A percentile compares a stretch with the other conserved stretches of the same genome.
phyloP scores from a whole-genome alignment of 2,329 filamentous ascomycete species.

The Apiospora arundinis region DNA sequence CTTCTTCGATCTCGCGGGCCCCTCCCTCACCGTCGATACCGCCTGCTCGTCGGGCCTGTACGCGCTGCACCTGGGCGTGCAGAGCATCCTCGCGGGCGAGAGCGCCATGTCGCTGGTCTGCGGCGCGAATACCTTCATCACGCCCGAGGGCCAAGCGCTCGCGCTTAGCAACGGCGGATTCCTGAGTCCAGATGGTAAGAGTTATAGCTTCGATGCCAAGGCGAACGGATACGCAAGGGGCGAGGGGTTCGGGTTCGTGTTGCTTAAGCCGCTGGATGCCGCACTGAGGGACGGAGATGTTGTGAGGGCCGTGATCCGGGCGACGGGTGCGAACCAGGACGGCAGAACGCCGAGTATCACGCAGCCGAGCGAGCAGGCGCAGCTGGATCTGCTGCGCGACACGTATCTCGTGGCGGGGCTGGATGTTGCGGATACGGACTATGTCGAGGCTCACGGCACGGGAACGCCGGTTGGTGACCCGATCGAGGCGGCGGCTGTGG shows the following conservation, averaged over 20 bases:
- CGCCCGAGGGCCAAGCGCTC: constrained; percentile 18
- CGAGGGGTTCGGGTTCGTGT: constrained; percentile 54
- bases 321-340: constrained; percentile 31
- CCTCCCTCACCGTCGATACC: constrained; percentile 53
- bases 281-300: constrained; percentile 48
- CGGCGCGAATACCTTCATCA: constrained; percentile 17
- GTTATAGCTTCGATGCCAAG: constrained; percentile 23
- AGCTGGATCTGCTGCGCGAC: constrained; percentile 35
- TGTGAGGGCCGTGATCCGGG: constrained; percentile 42
- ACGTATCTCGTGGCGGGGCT: constrained; percentile 32
- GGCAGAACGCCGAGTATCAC: constrained; percentile 30
- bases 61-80: constrained; percentile 41
- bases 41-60: constrained; percentile 51
- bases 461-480: constrained; percentile 55
- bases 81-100: constrained; percentile 37
- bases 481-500: constrained; percentile 50
- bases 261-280: constrained; percentile 54
- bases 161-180: constrained; percentile 20
- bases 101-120: constrained; percentile 23
- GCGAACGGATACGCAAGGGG: constrained; percentile 43
- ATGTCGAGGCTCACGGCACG: constrained; percentile 42
- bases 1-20: constrained; percentile 47
- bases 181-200: constrained; percentile 40
- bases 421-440: constrained; percentile 23
- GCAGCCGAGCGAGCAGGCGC: constrained; percentile 31